Evolutionary conservation across 495 filamentous ascomycete species (phyloP).

Genomic region (Xylaria grammica): DNA sequence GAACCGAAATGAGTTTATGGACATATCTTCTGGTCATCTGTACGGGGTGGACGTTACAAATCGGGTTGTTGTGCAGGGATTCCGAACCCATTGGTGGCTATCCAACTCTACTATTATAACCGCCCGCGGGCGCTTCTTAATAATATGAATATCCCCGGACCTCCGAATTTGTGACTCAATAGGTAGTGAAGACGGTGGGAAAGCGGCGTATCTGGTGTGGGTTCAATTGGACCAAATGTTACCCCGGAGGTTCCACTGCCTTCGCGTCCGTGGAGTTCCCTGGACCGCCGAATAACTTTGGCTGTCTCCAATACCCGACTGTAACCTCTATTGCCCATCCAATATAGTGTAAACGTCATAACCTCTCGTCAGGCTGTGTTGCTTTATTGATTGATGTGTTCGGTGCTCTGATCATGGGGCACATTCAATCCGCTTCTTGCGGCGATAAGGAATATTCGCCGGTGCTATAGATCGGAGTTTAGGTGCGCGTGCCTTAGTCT

Average conservation of each 20-base stretch:
- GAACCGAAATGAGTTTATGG: too few relatives aligned
- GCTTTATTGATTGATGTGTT: neutral
- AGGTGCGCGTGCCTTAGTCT: too few relatives aligned
- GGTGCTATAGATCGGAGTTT: neutral
- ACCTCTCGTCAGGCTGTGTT: neutral
- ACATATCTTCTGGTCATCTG: too few relatives aligned
- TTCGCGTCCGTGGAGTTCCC: neutral
- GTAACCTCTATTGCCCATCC: neutral
- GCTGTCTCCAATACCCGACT: neutral
- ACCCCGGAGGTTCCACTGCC: neutral
- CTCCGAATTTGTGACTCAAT: neutral
- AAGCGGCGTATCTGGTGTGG: neutral
- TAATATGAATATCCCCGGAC: neutral
- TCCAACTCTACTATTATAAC: too few relatives aligned
- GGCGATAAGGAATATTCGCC: neutral
- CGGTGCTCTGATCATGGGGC: neutral
- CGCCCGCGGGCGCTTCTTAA: too few relatives aligned
- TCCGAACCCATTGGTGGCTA: too few relatives aligned
- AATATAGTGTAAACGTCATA: too few relatives aligned
- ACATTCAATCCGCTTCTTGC: neutral
- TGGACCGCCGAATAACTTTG: neutral
- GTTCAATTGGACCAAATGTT: neutral
- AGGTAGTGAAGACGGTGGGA: neutral
- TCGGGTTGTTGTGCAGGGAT: too few relatives aligned
- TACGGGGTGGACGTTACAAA: too few relatives aligned